phyloP scores from a whole-genome alignment of 2,329 filamentous ascomycete genomes.

The Zymoseptoria crescenta region DNA sequence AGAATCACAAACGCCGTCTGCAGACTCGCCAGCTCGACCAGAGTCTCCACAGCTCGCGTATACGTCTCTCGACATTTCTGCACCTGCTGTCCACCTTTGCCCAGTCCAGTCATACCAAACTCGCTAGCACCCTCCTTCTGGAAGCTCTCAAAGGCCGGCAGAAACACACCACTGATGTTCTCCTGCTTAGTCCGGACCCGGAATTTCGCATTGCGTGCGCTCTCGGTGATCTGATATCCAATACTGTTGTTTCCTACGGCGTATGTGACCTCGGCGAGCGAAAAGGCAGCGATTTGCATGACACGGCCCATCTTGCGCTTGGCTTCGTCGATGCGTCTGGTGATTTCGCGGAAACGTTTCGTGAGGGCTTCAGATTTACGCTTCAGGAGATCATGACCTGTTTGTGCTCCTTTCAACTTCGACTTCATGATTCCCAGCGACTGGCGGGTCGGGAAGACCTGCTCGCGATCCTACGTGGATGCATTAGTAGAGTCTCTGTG shows the following conservation, averaged over 20 bases:
- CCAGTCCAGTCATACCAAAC: conserved; percentile 89
- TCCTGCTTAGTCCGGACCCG: conserved; percentile 91
- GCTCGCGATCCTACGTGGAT: conserved; percentile 68
- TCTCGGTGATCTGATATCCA: conserved; percentile 94
- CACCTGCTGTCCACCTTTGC: conserved; percentile 95
- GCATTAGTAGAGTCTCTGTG: not conserved
- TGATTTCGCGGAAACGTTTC: conserved; percentile 79
- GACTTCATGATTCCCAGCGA: conserved; percentile 95
- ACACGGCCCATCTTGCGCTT: conserved; percentile 99
- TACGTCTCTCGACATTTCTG: conserved; percentile 94
- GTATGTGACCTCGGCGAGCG: conserved; percentile 93
- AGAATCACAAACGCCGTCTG: conserved; percentile 98
- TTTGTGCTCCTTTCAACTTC: conserved; percentile 75
- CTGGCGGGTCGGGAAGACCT: conserved; percentile 96
- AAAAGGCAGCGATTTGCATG: conserved; percentile 98
- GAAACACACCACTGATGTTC: conserved; percentile 92
- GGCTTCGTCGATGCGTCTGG: conserved; percentile 91
- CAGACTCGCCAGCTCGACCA: conserved; percentile 89
- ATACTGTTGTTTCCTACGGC: conserved; percentile 85
- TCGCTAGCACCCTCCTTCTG: conserved; percentile 80
- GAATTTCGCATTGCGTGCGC: conserved; percentile 86
- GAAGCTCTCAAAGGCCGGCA: conserved; percentile 90
- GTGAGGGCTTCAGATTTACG: conserved; percentile 96
- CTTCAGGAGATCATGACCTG: conserved; percentile 89
- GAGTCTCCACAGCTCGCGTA: conserved; percentile 85